Base-by-base conservation (phyloP, 1,284 basidiomycete species). In the Cerrena zonata region DNA sequence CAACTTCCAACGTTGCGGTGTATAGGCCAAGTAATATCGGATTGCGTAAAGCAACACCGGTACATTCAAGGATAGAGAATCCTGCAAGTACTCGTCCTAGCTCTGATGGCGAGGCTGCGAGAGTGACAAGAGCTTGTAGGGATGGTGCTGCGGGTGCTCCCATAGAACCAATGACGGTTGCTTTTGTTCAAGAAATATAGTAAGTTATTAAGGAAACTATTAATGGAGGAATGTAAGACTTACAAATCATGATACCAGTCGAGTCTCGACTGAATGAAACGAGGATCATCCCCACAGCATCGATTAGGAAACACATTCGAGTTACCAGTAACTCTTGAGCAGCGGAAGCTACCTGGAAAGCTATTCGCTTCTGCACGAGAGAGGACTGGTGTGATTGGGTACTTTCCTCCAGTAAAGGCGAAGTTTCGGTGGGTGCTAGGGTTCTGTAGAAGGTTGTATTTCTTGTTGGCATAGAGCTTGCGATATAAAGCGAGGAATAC, bases 101-200 rank as follows among this genome's bases (percentile, higher is more conserved):
- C 61, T 66, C 68, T 67, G 37, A 48, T 38, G 12, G 54, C 47
- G 18, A 39, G 15, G 25, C 30, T 2, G 2, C 48, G 43, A 10
- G 51, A 53, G 41, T 54, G 42, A 18, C 53, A 41, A 19, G 44
- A n/a, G 53, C 47, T 24, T 51, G 50, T 18, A 52, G 46, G 15
- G 53, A 54, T 12, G 53, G 46, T 12, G n/a, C 42, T 18, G 50
- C 53, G 15, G 53, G 50, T 4, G 53, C 49, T 7, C 53, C 47
- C 7, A 54, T 18, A 1, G 53, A 38, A 30, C 50, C 43, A 7
- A 54, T 10, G 23, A 23, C 19, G 18, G 49, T 48, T 3, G 53
- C 53, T 54, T n/a, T n/a, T 43, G 25, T 19, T 4, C 13, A 23
- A 27, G 22, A 13, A 24, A 12, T 11, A 27, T 19, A 21, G 18